Evolutionary conservation across 768 basidiomycete genomes (phyloP), one percentile per base, ranked within the genome.

Genomic region (Calocybe gangraenosa): DNA sequence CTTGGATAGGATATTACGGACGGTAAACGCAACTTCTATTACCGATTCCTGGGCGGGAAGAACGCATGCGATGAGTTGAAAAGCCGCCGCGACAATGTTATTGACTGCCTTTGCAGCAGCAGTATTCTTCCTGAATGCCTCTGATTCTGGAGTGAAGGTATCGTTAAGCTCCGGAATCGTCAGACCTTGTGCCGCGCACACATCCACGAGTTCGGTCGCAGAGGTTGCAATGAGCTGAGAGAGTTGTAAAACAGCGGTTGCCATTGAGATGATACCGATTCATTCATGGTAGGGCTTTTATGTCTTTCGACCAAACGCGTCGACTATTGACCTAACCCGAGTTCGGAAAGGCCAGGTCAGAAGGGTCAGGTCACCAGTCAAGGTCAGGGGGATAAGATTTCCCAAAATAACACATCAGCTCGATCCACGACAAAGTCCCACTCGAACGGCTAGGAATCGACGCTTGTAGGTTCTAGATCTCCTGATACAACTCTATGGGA

Each of bases 21-120:
- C 63, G 2, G 61, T 61, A 8, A 40, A 40, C 3, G 57, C 52
- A 6, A 57, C 37, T 31, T 44, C 47, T 40, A 50, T 55, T 3
- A 64, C 18, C 13, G 58, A 48, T 25, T 51, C 45, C 10, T 56
- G 49, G 3, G 67, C 60, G 8, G 65, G 58, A 0, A 58, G 38
- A 0, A 65, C 53, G 13, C 58, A 57, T 3, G 61, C 57, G 6
- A 59, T 57, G 9, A 70, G 60, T 44, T 69, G 69, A 5, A 56
- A 35, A 2, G 67, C 65, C 3, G 68, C 68, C 11, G 67, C 58
- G 22, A 56, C 56, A 35, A 65, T 57, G 9, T 64, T 47, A 30
- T 57, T 60, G 0, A 60, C 56, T 2, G 65, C 60, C 43, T 63
- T 54, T 1, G 57, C 49, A 4, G 60, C 64, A 5, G 37, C 58